phyloP scores from a whole-genome alignment of 176 grass and related monocot genomes.

The Avena sativa region DNA sequence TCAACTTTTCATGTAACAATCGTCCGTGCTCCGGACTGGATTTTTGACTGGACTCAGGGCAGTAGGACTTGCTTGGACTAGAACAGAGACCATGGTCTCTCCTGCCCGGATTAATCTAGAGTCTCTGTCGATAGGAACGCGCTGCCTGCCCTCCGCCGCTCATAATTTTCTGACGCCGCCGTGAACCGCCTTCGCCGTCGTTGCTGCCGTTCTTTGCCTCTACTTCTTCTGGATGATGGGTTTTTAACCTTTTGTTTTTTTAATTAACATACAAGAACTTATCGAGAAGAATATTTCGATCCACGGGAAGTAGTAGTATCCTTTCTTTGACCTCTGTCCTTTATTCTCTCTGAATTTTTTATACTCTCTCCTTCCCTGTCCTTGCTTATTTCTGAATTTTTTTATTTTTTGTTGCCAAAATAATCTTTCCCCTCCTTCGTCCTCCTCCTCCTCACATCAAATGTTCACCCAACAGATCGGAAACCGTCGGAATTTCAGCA shows the following conservation, averaged over 20 bases:
- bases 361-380: not conserved
- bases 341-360: not conserved
- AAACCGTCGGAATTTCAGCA: not conserved
- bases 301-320: constrained; percentile 4
- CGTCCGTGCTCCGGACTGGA: not conserved
- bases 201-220: not conserved
- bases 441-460: not conserved
- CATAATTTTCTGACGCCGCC: not conserved
- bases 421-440: not conserved
- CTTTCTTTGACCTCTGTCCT: not conserved
- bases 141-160: not conserved
- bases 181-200: not conserved
- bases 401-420: not conserved
- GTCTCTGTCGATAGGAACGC: constrained; percentile 10
- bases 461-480: not conserved
- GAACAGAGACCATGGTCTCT: constrained; percentile 27
- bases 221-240: not conserved
- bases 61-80: not conserved
- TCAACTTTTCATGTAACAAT: not conserved
- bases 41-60: not conserved
- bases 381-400: not conserved
- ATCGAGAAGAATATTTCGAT: not conserved
- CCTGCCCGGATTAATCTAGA: not conserved
- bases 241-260: not conserved
- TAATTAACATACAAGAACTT: no score